Evolutionary conservation across 129 eudicot genomes (phyloP).

Genomic region (sunflower (Helianthus annuus)): DNA sequence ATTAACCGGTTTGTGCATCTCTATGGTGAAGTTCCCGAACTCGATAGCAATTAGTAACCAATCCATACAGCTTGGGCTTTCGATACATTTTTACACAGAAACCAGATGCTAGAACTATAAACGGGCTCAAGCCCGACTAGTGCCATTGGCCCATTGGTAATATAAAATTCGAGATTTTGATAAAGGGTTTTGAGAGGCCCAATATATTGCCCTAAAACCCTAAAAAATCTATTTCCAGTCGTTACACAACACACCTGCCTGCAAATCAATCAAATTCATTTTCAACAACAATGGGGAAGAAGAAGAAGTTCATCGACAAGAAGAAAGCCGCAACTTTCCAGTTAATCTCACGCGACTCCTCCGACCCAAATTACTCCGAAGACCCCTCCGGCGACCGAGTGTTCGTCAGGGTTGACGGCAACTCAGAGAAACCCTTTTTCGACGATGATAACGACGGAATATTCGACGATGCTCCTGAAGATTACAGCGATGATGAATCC

Average conservation of each 20-base stretch:
- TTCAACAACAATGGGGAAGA: slow-evolving; percentile 52
- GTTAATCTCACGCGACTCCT: slow-evolving; percentile 72
- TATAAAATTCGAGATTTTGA: too few species aligned
- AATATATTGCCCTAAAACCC: slow-evolving; percentile 33
- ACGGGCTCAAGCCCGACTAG: too few species aligned
- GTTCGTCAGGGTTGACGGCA: slow-evolving; percentile 80
- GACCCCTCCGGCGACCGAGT: slow-evolving; percentile 73
- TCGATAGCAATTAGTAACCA: too few species aligned
- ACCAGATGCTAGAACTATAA: too few species aligned
- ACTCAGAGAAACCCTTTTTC: slow-evolving; percentile 46
- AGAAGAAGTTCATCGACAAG: slow-evolving; percentile 92
- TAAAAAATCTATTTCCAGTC: neutral
- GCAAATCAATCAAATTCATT: slow-evolving; percentile 2
- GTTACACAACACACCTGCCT: neutral
- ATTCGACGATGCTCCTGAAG: slow-evolving; percentile 72
- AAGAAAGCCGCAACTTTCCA: slow-evolving; percentile 89
- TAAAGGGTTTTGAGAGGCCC: slow-evolving; percentile 26
- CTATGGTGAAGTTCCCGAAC: too few species aligned
- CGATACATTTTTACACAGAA: too few species aligned
- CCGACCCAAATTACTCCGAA: slow-evolving; percentile 69
- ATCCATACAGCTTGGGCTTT: too few species aligned
- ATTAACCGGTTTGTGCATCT: too few species aligned
- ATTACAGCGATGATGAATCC: slow-evolving; percentile 37
- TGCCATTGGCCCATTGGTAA: too few species aligned
- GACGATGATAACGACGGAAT: slow-evolving; percentile 38